Evolutionary conservation across 2,329 filamentous ascomycete species (phyloP).

Genomic region (Aspergillus sp.): DNA sequence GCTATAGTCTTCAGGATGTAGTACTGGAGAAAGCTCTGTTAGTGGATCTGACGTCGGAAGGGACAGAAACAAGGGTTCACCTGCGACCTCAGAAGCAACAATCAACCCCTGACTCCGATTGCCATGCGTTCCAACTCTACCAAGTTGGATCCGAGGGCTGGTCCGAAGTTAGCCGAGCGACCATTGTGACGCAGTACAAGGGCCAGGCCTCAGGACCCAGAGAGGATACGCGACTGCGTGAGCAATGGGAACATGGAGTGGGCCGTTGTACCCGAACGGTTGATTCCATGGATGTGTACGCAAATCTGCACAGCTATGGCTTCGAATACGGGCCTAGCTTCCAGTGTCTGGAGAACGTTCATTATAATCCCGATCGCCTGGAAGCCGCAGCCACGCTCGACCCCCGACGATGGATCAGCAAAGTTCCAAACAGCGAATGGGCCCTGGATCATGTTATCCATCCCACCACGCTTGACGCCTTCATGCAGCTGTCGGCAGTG

Average conservation of each 20-base stretch:
- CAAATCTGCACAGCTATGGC: not conserved
- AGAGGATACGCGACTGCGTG: too few relatives aligned
- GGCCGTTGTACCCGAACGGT: not conserved
- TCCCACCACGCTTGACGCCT: conserved; percentile 1
- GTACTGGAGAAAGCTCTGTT: too few relatives aligned
- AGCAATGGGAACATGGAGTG: too few relatives aligned
- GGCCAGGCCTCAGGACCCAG: too few relatives aligned
- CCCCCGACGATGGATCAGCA: not conserved
- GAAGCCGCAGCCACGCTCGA: not conserved
- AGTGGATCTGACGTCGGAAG: not conserved
- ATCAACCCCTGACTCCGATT: too few relatives aligned
- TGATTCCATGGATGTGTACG: not conserved
- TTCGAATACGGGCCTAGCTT: not conserved
- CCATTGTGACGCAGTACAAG: too few relatives aligned
- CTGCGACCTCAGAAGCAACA: too few relatives aligned
- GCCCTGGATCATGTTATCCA: conserved; percentile 1
- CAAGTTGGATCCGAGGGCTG: too few relatives aligned
- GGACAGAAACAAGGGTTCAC: not conserved
- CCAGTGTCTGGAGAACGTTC: not conserved
- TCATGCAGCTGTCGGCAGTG: not conserved
- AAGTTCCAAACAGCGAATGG: not conserved
- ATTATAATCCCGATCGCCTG: not conserved
- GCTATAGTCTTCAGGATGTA: too few relatives aligned
- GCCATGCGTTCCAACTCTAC: too few relatives aligned
- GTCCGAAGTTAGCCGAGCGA: too few relatives aligned